Percentiles rank a stretch among this genome's conserved stretches.
phyloP scores from a whole-genome alignment of 1,284 basidiomycete species.

The Irpex sp. region DNA sequence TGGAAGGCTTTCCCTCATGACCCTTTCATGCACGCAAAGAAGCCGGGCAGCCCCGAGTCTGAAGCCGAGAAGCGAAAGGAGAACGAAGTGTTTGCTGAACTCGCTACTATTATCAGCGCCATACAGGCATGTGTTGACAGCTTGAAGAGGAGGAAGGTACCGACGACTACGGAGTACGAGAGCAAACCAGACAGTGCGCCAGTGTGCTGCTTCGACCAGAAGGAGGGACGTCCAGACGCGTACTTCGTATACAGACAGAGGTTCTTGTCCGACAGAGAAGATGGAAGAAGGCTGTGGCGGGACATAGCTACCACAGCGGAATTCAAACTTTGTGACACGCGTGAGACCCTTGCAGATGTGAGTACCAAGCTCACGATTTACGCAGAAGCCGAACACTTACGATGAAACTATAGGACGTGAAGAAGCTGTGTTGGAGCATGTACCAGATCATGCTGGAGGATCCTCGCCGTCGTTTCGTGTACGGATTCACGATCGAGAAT shows the following conservation, averaged over 20 bases:
- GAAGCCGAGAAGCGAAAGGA: neutral
- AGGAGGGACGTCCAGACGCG: neutral
- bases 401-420: neutral
- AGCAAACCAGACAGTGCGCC: neutral
- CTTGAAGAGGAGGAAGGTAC: too few relatives aligned
- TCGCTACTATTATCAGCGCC: neutral
- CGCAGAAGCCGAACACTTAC: neutral
- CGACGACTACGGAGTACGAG: neutral
- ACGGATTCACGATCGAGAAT: slow-evolving; percentile 2
- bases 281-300: neutral
- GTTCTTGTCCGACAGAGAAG: neutral
- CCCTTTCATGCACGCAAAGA: neutral
- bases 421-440: neutral
- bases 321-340: neutral
- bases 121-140: neutral
- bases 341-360: neutral
- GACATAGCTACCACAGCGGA: neutral
- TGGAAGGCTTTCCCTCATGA: neutral
- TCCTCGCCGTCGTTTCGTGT: neutral
- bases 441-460: neutral
- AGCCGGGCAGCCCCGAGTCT: neutral
- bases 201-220: neutral
- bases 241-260: neutral
- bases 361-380: neutral
- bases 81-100: neutral